Conservation (phyloP, 768 basidiomycete species). For the Roridomyces roridus region DNA sequence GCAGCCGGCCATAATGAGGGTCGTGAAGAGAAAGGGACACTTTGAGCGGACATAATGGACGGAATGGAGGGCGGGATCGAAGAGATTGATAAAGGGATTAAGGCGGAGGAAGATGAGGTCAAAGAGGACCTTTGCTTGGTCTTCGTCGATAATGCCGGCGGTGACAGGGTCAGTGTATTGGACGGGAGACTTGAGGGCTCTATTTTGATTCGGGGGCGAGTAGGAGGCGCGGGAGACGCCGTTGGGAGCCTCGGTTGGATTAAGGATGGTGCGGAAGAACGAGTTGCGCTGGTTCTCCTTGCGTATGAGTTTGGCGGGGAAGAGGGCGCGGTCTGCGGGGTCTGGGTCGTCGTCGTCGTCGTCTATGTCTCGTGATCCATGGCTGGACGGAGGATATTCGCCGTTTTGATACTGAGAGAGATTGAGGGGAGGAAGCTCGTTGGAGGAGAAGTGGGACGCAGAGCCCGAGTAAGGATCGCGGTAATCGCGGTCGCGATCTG, state of each 20-base stretch:
- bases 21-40: constrained; percentile 85
- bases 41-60: constrained; percentile 78
- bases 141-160: constrained; percentile 72
- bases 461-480: constrained; percentile 32
- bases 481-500: constrained; percentile 40
- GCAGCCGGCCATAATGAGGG: constrained; percentile 82
- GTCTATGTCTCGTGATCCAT: constrained; percentile 52
- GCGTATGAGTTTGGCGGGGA: constrained; percentile 77
- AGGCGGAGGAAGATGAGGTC: constrained; percentile 82
- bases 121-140: constrained; percentile 74
- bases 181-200: constrained; percentile 44
- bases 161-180: constrained; percentile 64
- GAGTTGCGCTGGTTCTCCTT: constrained; percentile 74
- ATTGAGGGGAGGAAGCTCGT: constrained; percentile 57
- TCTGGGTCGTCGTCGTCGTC: constrained; percentile 74
- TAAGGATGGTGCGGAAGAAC: constrained; percentile 85
- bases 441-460: constrained; percentile 46
- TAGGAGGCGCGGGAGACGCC: constrained; percentile 40
- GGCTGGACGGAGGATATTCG: constrained; percentile 42
- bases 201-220: constrained; percentile 39
- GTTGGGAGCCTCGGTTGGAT: constrained; percentile 61
- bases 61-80: constrained; percentile 88
- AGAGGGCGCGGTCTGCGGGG: constrained; percentile 65
- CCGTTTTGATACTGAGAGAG: constrained; percentile 43
- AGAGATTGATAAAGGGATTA: constrained; percentile 89